Conservation (phyloP, 176 grass and related monocot species). For the Aegilops longissima region DNA sequence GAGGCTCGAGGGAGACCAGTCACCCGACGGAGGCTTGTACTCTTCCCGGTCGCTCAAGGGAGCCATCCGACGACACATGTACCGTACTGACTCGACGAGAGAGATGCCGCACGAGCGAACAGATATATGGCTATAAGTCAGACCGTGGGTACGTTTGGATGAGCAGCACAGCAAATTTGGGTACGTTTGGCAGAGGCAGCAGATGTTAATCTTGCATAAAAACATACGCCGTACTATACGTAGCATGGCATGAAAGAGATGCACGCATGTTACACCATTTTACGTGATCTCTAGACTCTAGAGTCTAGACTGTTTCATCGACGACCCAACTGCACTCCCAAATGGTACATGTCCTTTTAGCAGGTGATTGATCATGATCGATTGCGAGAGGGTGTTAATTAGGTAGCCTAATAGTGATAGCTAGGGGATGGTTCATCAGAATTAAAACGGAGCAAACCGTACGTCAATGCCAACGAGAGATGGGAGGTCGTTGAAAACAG, state of each 20-base stretch:
- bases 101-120: neutral
- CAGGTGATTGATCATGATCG: constrained; percentile 12
- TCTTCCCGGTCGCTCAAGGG: neutral
- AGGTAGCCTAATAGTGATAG: neutral
- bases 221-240: too few relatives aligned
- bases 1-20: neutral
- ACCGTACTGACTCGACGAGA: neutral
- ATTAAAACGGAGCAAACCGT: neutral
- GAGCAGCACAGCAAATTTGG: neutral
- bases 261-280: neutral
- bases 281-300: neutral
- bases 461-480: neutral
- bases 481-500: neutral
- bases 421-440: neutral
- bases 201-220: neutral
- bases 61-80: neutral
- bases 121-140: neutral
- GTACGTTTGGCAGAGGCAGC: neutral
- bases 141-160: neutral
- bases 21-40: neutral
- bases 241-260: too few relatives aligned
- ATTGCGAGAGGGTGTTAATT: neutral
- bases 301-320: neutral
- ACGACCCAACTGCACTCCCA: neutral
- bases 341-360: neutral